Evolutionary conservation across 306 rosid genomes (phyloP).

Genomic region (Lathyrus sativus): DNA sequence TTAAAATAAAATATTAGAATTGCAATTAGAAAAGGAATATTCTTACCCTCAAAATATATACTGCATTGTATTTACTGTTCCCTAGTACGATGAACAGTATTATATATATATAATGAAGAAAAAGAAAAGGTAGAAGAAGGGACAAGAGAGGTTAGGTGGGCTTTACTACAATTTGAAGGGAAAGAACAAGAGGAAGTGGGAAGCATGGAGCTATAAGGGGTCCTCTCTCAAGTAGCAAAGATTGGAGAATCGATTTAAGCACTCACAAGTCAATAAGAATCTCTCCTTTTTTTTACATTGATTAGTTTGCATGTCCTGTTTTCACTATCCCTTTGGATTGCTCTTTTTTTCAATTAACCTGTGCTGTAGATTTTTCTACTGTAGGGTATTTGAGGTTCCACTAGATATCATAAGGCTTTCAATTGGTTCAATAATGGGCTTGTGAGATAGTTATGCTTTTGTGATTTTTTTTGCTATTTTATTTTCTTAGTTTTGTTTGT

Average conservation of each 20-base stretch:
- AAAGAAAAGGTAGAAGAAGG: constrained; percentile 22
- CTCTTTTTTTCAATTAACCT: background rate
- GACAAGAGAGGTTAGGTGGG: constrained; percentile 22
- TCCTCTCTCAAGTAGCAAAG: constrained; percentile 41
- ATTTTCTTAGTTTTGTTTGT: constrained; percentile 34
- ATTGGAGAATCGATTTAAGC: constrained; percentile 38
- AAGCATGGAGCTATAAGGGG: constrained; percentile 37
- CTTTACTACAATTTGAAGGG: constrained; percentile 34
- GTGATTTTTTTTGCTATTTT: background rate
- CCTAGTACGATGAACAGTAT: no score
- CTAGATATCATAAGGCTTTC: constrained; percentile 34
- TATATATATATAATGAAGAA: background rate
- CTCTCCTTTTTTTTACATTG: background rate
- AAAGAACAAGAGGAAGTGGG: constrained; percentile 36
- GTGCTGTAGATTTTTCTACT: constrained; percentile 30
- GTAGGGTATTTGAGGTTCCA: constrained; percentile 44
- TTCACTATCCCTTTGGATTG: constrained; percentile 34
- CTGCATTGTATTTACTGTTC: no score
- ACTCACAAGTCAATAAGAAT: constrained; percentile 38
- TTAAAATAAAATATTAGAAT: no score
- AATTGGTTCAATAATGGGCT: constrained; percentile 35
- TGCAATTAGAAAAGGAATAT: no score
- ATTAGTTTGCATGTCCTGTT: constrained; percentile 1
- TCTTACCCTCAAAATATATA: no score
- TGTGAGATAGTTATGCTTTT: background rate